Evolutionary conservation across 805 yeast genomes (phyloP), one percentile per base, ranked within the genome.

Genomic region (Metschnikowia borealis): DNA sequence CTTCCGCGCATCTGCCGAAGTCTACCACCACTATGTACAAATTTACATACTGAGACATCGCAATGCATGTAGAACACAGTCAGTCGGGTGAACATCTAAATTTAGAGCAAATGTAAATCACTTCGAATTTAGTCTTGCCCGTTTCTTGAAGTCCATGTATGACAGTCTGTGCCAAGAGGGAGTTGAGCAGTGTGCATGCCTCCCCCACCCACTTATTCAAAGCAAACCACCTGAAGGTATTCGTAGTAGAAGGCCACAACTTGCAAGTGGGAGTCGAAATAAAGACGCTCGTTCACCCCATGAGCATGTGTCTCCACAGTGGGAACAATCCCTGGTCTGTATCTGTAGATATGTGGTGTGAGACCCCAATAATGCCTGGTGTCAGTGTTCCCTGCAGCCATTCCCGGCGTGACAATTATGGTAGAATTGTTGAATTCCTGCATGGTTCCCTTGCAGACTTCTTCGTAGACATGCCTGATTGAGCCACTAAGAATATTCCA

Each of bases 351-450:
- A 57, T 84, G 78, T 31, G 71, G 64, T 2, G 85, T 78, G 57
- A 85, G 67, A 35, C 66, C 62, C 89, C 89, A 84, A 64, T 83
- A 86, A 58, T 77, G 74, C 51, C 71, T 69, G 5, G 90, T 85
- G 61, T 86, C 91, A 1, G 91, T 85, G 63, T 84, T 85, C 18
- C 85, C 91, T 2, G 86, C 72, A 74, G 81, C 78, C 36, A 85
- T 63, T n/a, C 79, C 70, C 1, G 90, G 88, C 2, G 85, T 71
- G 11, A 81, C 75, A 37, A 78, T 59, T 13, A 75, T 60, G 17
- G 68, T 67, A 2, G 44, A 31, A 18, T 39, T 49, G 13, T 49
- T 68, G 38, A 50, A 53, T 11, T 66, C 67, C 11, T 51, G 54
- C 35, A 47, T 44, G 3, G 54, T 49, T 15, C 67, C 68, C 4